These are phyloP conservation scores for Novymonas esmeraldas DNA, from an alignment of 208 protist genomes.

Conservation along the genomic window DNA sequence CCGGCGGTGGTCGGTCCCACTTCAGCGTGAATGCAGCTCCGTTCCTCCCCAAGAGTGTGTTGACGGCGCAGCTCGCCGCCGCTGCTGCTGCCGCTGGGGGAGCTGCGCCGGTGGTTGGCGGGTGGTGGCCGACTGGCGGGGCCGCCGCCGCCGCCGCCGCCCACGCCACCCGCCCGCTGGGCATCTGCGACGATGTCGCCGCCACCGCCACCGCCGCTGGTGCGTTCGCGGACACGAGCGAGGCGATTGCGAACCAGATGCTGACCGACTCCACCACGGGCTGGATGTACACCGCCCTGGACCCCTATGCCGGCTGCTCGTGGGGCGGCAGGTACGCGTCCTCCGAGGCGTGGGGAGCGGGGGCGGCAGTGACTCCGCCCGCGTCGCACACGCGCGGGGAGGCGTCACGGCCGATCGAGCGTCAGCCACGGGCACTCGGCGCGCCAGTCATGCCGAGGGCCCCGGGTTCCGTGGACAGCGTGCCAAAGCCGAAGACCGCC, in stretches of 20 bases:
- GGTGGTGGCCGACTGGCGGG: constrained; percentile 5
- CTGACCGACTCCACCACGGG: constrained; percentile 18
- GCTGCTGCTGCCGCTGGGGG: neutral
- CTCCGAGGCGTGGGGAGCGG: constrained; percentile 5
- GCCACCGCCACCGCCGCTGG: neutral
- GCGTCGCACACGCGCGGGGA: neutral
- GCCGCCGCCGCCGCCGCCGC: neutral
- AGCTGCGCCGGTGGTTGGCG: neutral
- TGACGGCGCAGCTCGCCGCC: constrained; percentile 18
- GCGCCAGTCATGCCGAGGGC: constrained; percentile 14
- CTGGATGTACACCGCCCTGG: constrained; percentile 12
- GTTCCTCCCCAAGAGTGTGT: constrained; percentile 17
- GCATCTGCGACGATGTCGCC: constrained; percentile 2
- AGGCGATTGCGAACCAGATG: constrained; percentile 19
- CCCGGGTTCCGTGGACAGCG: constrained; percentile 13
- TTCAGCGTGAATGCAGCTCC: constrained; percentile 24
- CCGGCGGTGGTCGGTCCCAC: constrained; percentile 4
- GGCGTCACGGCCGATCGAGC: neutral
- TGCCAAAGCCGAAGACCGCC: neutral
- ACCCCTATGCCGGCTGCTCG: constrained; percentile 4
- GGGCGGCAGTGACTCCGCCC: neutral
- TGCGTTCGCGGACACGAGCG: constrained; percentile 15
- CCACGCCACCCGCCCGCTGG: neutral
- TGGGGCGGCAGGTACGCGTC: constrained; percentile 5
- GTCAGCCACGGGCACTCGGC: constrained; percentile 6